A percentile compares a stretch with the other conserved stretches of the same genome.
Evolutionary conservation across 768 basidiomycete species (phyloP).

Genomic region (Gloeopeniophorella convolvens): DNA sequence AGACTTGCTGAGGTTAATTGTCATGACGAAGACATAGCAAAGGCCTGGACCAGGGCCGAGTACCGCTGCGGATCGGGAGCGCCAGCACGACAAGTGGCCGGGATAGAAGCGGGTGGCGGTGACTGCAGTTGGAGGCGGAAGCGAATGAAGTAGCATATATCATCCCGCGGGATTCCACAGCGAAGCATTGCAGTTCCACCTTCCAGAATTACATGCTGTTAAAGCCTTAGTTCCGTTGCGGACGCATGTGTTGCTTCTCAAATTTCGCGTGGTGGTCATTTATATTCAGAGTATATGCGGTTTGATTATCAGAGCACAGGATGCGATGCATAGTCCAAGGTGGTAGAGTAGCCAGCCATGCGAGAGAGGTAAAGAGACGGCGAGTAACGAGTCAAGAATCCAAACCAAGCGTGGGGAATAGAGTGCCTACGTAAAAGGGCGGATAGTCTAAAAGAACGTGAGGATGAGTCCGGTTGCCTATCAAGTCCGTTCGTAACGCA

Average conservation of each 20-base stretch:
- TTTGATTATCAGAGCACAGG: conserved; percentile 17
- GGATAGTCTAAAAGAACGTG: background rate
- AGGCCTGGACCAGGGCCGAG: no score
- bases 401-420: background rate
- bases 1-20: no score
- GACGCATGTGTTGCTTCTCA: background rate
- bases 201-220: no score
- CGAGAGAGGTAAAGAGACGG: background rate
- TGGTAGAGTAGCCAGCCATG: conserved; percentile 4
- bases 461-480: conserved; percentile 10
- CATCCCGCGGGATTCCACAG: no score
- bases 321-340: conserved; percentile 18
- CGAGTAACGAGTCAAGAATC: background rate
- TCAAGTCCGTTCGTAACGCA: conserved; percentile 9
- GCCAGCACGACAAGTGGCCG: no score
- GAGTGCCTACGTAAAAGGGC: background rate
- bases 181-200: no score
- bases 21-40: no score
- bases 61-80: no score
- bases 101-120: no score
- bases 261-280: conserved; percentile 1
- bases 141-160: no score
- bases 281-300: conserved; percentile 14
- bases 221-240: no score
- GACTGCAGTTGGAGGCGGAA: no score